These are phyloP conservation scores for Peterozyma xylosa DNA, from an alignment of 805 yeast genomes.

Conservation along the genomic window DNA sequence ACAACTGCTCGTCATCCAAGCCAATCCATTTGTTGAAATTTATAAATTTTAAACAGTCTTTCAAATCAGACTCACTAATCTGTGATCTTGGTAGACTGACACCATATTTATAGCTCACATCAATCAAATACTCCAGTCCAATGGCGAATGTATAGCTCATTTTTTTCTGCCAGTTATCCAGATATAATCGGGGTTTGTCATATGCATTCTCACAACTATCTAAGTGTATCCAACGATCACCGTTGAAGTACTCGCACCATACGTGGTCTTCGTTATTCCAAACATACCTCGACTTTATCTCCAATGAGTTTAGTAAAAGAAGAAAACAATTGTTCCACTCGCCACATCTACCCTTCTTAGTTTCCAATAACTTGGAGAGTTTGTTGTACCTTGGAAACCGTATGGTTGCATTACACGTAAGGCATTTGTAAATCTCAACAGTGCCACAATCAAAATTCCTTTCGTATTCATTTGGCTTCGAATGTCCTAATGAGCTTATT, in stretches of 20 bases:
- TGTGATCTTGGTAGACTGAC: slow-evolving; percentile 38
- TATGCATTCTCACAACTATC: slow-evolving; percentile 85
- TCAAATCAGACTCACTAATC: slow-evolving; percentile 31
- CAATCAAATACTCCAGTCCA: slow-evolving; percentile 52
- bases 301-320: slow-evolving; percentile 60
- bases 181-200: slow-evolving; percentile 74
- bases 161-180: slow-evolving; percentile 85
- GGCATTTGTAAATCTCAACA: slow-evolving; percentile 62
- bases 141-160: slow-evolving; percentile 86
- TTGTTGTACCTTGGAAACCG: slow-evolving; percentile 76
- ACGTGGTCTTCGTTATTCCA: slow-evolving; percentile 95
- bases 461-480: slow-evolving; percentile 37
- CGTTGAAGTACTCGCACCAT: slow-evolving; percentile 87
- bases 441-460: slow-evolving; percentile 41
- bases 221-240: slow-evolving; percentile 72
- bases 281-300: slow-evolving; percentile 58
- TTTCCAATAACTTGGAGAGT: slow-evolving; percentile 51
- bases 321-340: slow-evolving; percentile 91
- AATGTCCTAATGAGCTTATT: slow-evolving; percentile 28
- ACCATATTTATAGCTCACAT: slow-evolving; percentile 61
- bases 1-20: slow-evolving; percentile 26
- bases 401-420: slow-evolving; percentile 33
- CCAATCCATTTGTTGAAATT: slow-evolving; percentile 26
- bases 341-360: slow-evolving; percentile 81
- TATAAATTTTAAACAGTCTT: slow-evolving; percentile 23